phyloP scores from a whole-genome alignment of 139 green algal species.

The Limnomonas spitsbergensis region DNA sequence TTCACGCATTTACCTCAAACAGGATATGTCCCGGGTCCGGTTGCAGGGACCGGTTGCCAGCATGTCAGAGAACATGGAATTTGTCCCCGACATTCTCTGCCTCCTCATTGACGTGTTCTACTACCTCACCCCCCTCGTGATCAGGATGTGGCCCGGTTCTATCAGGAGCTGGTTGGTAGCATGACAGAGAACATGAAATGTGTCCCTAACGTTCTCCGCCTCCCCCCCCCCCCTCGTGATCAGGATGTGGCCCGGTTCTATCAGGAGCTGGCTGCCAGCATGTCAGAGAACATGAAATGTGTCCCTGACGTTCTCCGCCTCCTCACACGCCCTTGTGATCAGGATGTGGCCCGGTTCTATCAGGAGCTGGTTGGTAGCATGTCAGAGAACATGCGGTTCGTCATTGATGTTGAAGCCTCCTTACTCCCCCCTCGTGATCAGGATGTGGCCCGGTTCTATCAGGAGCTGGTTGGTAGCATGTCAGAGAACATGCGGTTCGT shows the following conservation, averaged over 20 bases:
- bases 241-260: conserved; percentile 18
- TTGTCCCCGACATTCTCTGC: conserved; percentile 12
- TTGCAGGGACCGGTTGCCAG: neutral
- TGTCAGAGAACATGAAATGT: conserved; percentile 19
- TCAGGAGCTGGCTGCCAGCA: neutral
- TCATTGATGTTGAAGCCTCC: too few species aligned
- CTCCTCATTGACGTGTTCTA: too few species aligned
- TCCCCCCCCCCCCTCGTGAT: too few species aligned
- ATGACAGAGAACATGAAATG: conserved; percentile 15
- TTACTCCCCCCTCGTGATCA: conserved; percentile 12
- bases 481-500: conserved; percentile 21
- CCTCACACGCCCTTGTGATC: neutral
- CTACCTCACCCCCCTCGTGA: too few species aligned
- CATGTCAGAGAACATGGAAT: conserved; percentile 13
- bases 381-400: conserved; percentile 18
- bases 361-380: conserved; percentile 4
- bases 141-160: conserved; percentile 12
- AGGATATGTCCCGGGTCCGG: conserved; percentile 3
- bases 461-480: conserved; percentile 1
- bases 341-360: conserved; percentile 17
- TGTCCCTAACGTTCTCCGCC: conserved; percentile 12
- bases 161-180: neutral
- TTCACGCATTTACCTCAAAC: too few species aligned
- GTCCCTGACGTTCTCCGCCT: too few species aligned
- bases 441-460: conserved; percentile 14